Evolutionary conservation across 352 stramenopile species (phyloP).

Genomic region (Phytopythium chamaehyphon): DNA sequence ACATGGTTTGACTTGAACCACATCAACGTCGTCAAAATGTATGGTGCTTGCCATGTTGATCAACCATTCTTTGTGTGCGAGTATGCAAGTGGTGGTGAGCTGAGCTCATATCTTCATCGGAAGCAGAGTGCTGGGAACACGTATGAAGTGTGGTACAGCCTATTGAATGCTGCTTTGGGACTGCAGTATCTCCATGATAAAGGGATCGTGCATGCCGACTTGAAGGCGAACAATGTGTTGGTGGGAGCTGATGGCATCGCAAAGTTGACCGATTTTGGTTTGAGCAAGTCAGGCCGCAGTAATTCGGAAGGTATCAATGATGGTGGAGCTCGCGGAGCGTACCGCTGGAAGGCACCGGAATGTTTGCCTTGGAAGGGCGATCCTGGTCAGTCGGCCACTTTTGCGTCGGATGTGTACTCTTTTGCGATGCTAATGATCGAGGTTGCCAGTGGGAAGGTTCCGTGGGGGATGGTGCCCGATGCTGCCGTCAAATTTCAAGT

Average conservation of each 20-base stretch:
- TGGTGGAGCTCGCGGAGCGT: conserved; percentile 6
- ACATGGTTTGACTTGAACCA: conserved; percentile 30
- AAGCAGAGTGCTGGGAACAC: not conserved
- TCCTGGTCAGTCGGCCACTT: not conserved
- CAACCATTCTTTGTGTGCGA: conserved; percentile 16
- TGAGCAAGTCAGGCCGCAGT: not conserved
- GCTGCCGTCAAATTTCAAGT: too few species aligned
- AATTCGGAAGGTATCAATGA: not conserved
- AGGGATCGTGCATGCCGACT: conserved; percentile 6
- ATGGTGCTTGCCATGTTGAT: conserved; percentile 21
- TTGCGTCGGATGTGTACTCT: conserved; percentile 3
- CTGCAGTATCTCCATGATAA: conserved; percentile 24
- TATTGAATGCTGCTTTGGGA: conserved; percentile 24
- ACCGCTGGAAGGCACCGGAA: conserved; percentile 30
- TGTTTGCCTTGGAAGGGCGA: conserved; percentile 5
- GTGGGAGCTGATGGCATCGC: conserved; percentile 7
- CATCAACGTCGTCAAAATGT: conserved; percentile 28
- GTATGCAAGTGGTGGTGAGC: conserved; percentile 9
- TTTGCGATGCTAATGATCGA: too few species aligned
- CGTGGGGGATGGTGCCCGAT: too few species aligned
- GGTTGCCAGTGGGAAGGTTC: too few species aligned
- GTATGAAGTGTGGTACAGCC: conserved; percentile 4
- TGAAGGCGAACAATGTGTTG: conserved; percentile 20
- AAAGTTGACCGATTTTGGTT: conserved; percentile 20
- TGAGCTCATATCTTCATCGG: conserved; percentile 2